Evolutionary conservation across 2,329 filamentous ascomycete genomes (phyloP).

Genomic region (Epichloe coenophiala): DNA sequence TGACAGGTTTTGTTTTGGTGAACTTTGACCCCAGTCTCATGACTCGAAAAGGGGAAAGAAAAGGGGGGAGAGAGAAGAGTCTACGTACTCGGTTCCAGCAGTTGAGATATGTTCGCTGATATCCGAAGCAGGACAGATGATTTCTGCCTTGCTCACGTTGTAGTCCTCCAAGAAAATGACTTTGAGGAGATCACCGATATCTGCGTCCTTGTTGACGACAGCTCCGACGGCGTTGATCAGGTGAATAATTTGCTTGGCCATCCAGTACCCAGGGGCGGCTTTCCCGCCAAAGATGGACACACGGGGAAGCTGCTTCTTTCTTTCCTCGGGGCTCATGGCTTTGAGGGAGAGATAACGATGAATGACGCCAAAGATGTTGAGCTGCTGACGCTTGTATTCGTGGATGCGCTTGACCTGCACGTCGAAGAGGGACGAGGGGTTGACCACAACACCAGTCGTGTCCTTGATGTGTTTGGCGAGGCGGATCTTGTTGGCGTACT

Average conservation of each 20-base stretch:
- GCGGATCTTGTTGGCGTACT: slow-evolving; percentile 87
- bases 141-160: slow-evolving; percentile 98
- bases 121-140: slow-evolving; percentile 87
- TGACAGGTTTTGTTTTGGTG: not conserved
- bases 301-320: slow-evolving; percentile 68
- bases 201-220: slow-evolving; percentile 83
- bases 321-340: slow-evolving; percentile 66
- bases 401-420: slow-evolving; percentile 98
- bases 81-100: slow-evolving; percentile 70
- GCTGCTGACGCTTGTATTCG: slow-evolving; percentile 97
- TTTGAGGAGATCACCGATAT: slow-evolving; percentile 89
- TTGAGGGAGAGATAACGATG: slow-evolving; percentile 88
- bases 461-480: slow-evolving; percentile 85
- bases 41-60: not conserved
- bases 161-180: slow-evolving; percentile 97
- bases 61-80: too few relatives aligned
- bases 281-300: slow-evolving; percentile 97
- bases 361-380: slow-evolving; percentile 98
- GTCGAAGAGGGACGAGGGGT: slow-evolving; percentile 75
- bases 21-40: too few relatives aligned
- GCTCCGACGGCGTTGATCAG: slow-evolving; percentile 83
- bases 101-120: slow-evolving; percentile 98
- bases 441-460: slow-evolving; percentile 66
- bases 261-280: slow-evolving; percentile 97
- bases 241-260: slow-evolving; percentile 98